Percentiles rank a stretch among this genome's conserved stretches.
Conservation (phyloP, 2,329 filamentous ascomycete genomes). For the Lachnellula arida region DNA sequence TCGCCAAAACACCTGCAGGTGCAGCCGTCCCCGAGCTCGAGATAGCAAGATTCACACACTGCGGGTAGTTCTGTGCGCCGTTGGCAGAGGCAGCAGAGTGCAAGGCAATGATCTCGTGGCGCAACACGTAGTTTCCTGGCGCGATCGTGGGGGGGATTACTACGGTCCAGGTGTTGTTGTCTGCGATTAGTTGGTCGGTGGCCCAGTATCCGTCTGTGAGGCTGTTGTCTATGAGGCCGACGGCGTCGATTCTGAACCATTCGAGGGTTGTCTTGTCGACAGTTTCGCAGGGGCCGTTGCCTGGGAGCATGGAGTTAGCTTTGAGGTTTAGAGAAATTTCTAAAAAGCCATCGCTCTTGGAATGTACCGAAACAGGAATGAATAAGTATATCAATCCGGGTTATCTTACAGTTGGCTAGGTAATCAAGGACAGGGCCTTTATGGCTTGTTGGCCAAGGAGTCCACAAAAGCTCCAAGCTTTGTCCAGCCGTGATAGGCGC, state of each 20-base stretch:
- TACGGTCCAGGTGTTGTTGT: conserved; percentile 49
- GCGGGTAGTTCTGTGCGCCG: conserved; percentile 46
- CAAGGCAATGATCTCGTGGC: conserved; percentile 39
- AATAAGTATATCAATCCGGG: too few species aligned
- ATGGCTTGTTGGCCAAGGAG: conserved; percentile 59
- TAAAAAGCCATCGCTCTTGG: too few species aligned
- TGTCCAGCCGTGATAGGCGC: conserved; percentile 56
- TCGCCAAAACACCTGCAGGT: conserved; percentile 35
- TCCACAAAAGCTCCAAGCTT: conserved; percentile 42
- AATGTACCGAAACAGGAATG: too few species aligned
- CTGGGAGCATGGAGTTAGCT: too few species aligned
- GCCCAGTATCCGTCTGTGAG: conserved; percentile 36
- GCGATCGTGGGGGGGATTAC: conserved; percentile 40
- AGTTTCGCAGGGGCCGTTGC: conserved; percentile 36
- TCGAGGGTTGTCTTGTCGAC: conserved; percentile 37
- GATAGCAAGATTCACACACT: conserved; percentile 47
- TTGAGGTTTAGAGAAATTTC: background rate
- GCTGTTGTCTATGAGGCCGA: conserved; percentile 31
- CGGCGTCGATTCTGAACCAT: conserved; percentile 43
- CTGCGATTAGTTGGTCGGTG: conserved; percentile 44
- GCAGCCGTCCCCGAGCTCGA: conserved; percentile 38
- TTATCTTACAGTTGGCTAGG: conserved; percentile 25
- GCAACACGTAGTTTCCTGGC: conserved; percentile 47
- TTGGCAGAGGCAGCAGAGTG: conserved; percentile 31
- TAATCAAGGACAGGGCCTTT: conserved; percentile 36